These are phyloP conservation scores for Scleroderma bovista DNA, from an alignment of 768 basidiomycete species.

Conservation along the genomic window DNA sequence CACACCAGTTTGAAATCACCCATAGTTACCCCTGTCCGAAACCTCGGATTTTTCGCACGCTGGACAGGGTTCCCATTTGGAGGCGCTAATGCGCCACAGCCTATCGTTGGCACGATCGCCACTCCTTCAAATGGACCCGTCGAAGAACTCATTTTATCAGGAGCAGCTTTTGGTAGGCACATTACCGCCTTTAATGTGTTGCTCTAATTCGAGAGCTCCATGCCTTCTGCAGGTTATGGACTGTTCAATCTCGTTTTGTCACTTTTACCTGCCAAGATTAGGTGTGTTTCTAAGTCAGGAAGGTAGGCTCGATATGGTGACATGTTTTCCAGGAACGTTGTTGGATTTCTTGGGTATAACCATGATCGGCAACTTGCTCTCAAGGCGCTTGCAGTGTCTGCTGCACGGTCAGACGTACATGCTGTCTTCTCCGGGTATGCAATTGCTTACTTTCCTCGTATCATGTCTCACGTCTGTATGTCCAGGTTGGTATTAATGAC, in stretches of 20 bases:
- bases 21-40: slow-evolving; percentile 13
- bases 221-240: slow-evolving; percentile 53
- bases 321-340: slow-evolving; percentile 45
- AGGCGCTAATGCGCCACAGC: slow-evolving; percentile 7
- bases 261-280: slow-evolving; percentile 62
- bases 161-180: slow-evolving; percentile 67
- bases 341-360: slow-evolving; percentile 73
- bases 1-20: slow-evolving; percentile 8
- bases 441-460: not conserved
- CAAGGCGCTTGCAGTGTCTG: slow-evolving; percentile 62
- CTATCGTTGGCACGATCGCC: slow-evolving; percentile 12
- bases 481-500: slow-evolving; percentile 73
- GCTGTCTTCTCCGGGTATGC: slow-evolving; percentile 70
- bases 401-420: slow-evolving; percentile 65
- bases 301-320: not conserved
- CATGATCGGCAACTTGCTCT: slow-evolving; percentile 66
- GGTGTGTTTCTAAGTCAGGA: slow-evolving; percentile 36
- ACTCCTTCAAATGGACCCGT: slow-evolving; percentile 45
- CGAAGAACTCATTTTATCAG: slow-evolving; percentile 69
- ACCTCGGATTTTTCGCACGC: slow-evolving; percentile 34
- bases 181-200: not conserved
- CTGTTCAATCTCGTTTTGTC: slow-evolving; percentile 80
- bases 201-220: not conserved
- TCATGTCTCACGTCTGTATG: slow-evolving; percentile 1
- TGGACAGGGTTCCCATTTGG: slow-evolving; percentile 24